Evolutionary conservation across 805 yeast genomes (phyloP), one percentile per base, ranked within the genome.

Genomic region (Ogataea philodendri): DNA sequence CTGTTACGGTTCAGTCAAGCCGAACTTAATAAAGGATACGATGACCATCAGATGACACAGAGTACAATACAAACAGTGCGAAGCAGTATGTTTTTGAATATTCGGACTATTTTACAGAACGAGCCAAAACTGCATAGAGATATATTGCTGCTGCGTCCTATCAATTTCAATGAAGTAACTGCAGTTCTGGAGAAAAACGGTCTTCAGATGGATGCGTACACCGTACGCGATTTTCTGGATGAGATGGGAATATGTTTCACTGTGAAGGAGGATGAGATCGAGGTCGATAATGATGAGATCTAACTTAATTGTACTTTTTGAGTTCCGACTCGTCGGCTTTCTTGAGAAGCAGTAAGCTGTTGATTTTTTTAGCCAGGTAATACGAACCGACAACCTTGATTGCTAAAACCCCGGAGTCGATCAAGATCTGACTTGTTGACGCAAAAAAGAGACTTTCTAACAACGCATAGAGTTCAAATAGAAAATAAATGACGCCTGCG

Each of bases 201-300:
- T 21, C 26, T 47, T 8, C 41, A 44, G n/a, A 26, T 47, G 7
- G 59, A 59, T 11, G 29, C 37, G 2, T 35, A 34, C 3, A 15
- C 49, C 15, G 41, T 60, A 4, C 33, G 48, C 9, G 50, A 50
- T 5, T 48, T 51, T 27, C 37, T 60, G 18, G 65, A 60, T 32
- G 48, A 46, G 14, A 26, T 55, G 25, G 63, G 64, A 3, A 33
- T 59, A 4, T 48, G 56, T 40, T 48, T 52, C 44, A 48, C 56
- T 21, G 35, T 32, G 15, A 22, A 25, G n/a, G 39, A 31, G 15
- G 28, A 39, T 13, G 39, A 18, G 16, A n/a, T 14, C 21, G 10
- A 15, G 7, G 15, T 26, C 7, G 21, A 35, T 18, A 26, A 35
- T 20, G 22, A 22, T 7, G 32, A 26, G 8, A 19, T 27, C n/a